Conservation (phyloP, 2,329 filamentous ascomycete species). For the Pyricularia grisea region DNA sequence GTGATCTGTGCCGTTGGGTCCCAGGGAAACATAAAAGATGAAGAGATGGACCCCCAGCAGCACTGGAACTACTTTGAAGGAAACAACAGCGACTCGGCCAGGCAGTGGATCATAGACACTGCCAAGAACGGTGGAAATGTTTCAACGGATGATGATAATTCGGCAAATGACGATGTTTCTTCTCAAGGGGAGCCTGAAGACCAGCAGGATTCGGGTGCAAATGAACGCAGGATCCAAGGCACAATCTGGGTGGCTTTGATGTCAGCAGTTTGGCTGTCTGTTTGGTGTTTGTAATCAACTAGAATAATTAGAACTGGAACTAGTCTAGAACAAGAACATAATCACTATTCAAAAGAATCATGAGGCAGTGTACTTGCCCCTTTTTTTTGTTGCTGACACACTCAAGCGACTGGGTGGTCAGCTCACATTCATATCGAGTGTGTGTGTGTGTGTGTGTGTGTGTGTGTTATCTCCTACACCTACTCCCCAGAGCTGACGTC, state of each 20-base stretch:
- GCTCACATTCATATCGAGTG: not conserved
- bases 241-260: not conserved
- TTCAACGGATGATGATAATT: too few relatives aligned
- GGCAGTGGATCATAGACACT: slow-evolving; percentile 4
- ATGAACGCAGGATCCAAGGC: not conserved
- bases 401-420: not conserved
- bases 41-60: not conserved
- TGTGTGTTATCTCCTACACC: not conserved
- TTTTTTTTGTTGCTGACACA: not conserved
- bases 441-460: not conserved
- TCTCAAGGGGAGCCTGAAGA: not conserved
- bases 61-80: slow-evolving; percentile 28
- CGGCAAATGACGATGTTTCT: not conserved
- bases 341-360: not conserved
- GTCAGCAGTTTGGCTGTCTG: not conserved
- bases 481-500: not conserved
- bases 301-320: too few relatives aligned
- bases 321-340: not conserved
- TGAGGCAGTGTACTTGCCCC: not conserved
- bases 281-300: not conserved
- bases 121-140: too few relatives aligned
- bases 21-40: not conserved
- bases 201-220: not conserved
- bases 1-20: slow-evolving; percentile 26
- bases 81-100: slow-evolving; percentile 14